Conservation (phyloP, 345 rosid genomes). For the Crucihimalaya himalaica region DNA sequence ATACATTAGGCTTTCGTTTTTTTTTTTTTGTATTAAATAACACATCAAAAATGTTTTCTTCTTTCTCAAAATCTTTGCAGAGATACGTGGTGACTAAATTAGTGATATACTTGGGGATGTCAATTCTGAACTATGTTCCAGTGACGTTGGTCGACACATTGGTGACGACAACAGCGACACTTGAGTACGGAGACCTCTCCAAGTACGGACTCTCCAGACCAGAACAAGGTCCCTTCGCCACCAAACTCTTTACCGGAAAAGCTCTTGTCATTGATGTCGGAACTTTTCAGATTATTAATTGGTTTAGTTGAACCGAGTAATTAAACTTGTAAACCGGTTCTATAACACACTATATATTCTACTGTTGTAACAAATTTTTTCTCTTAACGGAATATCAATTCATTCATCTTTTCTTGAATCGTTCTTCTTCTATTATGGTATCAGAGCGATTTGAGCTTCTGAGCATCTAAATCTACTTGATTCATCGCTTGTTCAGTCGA, state of each 20-base stretch:
- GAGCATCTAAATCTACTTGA: no score
- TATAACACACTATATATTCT: no score
- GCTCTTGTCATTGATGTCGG: conserved; percentile 59
- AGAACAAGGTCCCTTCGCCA: conserved; percentile 38
- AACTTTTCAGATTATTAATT: no score
- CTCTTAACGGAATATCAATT: no score
- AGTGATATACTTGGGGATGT: conserved; percentile 42
- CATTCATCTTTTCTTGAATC: no score
- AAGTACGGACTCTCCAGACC: conserved; percentile 33
- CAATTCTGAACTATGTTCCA: conserved; percentile 44
- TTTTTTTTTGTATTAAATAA: background rate
- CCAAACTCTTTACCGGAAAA: conserved; percentile 50
- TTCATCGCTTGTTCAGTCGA: no score
- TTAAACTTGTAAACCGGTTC: no score
- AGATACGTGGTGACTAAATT: conserved; percentile 57
- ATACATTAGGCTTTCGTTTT: background rate
- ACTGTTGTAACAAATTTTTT: no score
- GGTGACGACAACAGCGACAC: conserved; percentile 43
- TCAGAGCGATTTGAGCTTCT: no score
- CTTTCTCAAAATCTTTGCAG: conserved; percentile 38
- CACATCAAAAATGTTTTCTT: background rate
- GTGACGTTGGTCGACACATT: conserved; percentile 45
- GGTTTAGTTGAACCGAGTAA: no score
- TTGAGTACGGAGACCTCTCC: conserved; percentile 51
- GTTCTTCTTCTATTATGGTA: no score